Conservation (phyloP, 2,329 filamentous ascomycete species). For the Venturia nashicola region DNA sequence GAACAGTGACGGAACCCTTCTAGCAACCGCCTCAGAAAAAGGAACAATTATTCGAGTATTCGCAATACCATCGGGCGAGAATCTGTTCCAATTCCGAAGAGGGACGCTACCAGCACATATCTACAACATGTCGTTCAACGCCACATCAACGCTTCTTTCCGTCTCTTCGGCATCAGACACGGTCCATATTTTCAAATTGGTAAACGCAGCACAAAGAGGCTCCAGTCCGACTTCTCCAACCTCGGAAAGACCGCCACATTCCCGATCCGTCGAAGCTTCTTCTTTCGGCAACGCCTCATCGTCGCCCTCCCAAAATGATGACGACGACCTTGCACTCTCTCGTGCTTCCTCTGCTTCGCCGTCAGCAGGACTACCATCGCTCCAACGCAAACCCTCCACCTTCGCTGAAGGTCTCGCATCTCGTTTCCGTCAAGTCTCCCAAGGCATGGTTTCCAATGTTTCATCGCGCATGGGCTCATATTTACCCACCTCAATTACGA, state of each 20-base stretch:
- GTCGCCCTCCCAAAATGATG: neutral
- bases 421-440: neutral
- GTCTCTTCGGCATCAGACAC: conserved; percentile 96
- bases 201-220: neutral
- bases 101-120: conserved; percentile 94
- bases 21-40: conserved; percentile 93
- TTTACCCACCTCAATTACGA: conserved; percentile 81
- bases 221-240: neutral
- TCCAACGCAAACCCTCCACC: neutral
- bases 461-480: conserved; percentile 86
- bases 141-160: conserved; percentile 81
- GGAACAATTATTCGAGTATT: conserved; percentile 97
- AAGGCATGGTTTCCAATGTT: conserved; percentile 31
- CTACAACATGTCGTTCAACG: conserved; percentile 98
- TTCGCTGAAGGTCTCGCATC: neutral
- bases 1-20: conserved; percentile 80
- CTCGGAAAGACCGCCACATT: neutral
- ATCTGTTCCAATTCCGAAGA: conserved; percentile 89
- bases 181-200: conserved; percentile 85
- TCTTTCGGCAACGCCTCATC: neutral
- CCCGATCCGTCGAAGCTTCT: neutral
- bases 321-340: neutral
- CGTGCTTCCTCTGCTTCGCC: conserved; percentile 26
- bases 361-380: conserved; percentile 9
- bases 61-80: conserved; percentile 77